Base-by-base conservation (phyloP, 106 monocot species). In the Posidonia australis region DNA sequence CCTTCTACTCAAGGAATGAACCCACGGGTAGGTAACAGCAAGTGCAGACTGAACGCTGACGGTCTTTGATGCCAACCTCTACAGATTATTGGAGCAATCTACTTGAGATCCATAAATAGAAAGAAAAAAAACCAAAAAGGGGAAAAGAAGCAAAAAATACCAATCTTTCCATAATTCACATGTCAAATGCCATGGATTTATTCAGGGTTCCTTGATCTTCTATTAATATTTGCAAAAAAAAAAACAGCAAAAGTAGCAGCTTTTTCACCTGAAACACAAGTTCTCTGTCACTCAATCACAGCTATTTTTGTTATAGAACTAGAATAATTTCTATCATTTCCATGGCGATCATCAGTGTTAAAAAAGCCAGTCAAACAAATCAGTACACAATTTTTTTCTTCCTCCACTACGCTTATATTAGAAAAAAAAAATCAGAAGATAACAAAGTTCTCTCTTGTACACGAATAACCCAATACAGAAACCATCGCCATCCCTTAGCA, bases 1-100 rank as follows among this genome's bases (percentile, higher is more conserved):
- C 46, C 74, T 75, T 82, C 75, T 76, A 28, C 78, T 46, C 68
- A 76, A 72, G 3, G 72, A 75, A 59, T 59, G 72, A 82, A 78
- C 82, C 82, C 82, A 82, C 30, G 72, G 75, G 51, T 67, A 74
- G 13, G 63, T 69, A 5, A 58, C 30, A 22, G 69, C 44, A 46
- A 72, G 24, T 49, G 32, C 3, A 43, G 44, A 25, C 18, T 20
- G 60, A 58, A 59, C 21, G 21, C 29, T 23, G 28, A 65, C 6
- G 41, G 20, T 61, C 23, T 10, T 72, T 32, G 43, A 54, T 17
- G 60, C 11, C 17, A 67, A 20, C 26, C 23, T 59, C 60, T 74
- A 30, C 6, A 46, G 0, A 32, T 16, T 52, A 53, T 43, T 54
- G 26, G 16, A 64, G 21, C 9, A 52, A 42, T 18, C 1, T 12